Evolutionary conservation across 2,329 filamentous ascomycete species (phyloP), one percentile per base, ranked within the genome.

Genomic region (Aspergillus eucalypticola): DNA sequence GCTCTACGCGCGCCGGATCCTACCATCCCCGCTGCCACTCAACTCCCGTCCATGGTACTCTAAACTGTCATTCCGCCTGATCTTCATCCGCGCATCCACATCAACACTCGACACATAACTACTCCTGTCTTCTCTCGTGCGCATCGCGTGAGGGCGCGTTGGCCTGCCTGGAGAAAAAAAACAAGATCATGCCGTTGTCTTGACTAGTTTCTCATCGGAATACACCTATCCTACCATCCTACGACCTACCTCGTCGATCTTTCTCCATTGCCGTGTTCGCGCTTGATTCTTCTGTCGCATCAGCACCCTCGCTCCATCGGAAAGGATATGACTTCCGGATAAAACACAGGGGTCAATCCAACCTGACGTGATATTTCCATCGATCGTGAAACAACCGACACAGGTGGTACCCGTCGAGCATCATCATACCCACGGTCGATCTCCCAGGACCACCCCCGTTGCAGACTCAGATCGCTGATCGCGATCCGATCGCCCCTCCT

Each of bases 401-500:
- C 46, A 7, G 46, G 46, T 49, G 46, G 23, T 29, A 49, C 46
- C 23, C 46, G 25, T 17, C 29, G 25, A 29, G 46, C 25, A 27
- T 50, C 25, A 27, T 50, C 23, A 35, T 13, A 35, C 46, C 25
- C 15, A 29, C 46, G 46, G 46, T 29, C 53, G 39, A 55, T 55
- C 53, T 49, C 17, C 56, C 49, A 50, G 46, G 25, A 50, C 38
- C 56, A 15, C 38, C 42, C 32, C 21, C 38, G 32, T 32, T 29
- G 13, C 42, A 19, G 19, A 19, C 25, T 39, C n/a, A 55, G 53
- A 55, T 55, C 72, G 61, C 64, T 58, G 58, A 54, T 61, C 68
- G 72, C 72, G 71, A 73, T 73, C 73, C 60, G 63, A 61, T 75
- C 75, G 77, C 80, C 79, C 78, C 80, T 74, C 72, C 76, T 83